phyloP scores from a whole-genome alignment of 1,284 basidiomycete genomes.

The Cryptococcus hybrid region DNA sequence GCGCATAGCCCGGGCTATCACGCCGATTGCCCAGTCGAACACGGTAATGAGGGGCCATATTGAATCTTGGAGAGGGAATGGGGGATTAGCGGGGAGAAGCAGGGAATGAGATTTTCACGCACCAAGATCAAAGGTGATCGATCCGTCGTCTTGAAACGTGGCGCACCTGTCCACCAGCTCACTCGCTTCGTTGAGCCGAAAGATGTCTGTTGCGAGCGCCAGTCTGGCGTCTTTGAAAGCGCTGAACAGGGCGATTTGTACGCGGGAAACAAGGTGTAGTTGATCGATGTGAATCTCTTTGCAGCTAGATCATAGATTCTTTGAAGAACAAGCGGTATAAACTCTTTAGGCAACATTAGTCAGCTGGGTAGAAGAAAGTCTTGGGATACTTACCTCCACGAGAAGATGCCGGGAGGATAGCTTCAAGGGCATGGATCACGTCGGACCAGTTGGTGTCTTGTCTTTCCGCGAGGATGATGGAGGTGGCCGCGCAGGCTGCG shows the following conservation, averaged over 20 bases:
- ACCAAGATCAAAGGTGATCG: constrained; percentile 34
- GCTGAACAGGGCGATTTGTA: constrained; percentile 35
- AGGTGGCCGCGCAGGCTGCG: constrained; percentile 21
- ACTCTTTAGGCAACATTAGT: not conserved
- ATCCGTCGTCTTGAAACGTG: constrained; percentile 14
- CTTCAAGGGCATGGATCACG: constrained; percentile 22
- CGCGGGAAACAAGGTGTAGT: constrained; percentile 20
- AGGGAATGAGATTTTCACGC: constrained; percentile 1
- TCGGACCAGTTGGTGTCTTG: constrained; percentile 38
- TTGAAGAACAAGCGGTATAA: not conserved
- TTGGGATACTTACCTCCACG: not conserved
- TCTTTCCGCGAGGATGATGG: constrained; percentile 24
- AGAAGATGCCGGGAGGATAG: not conserved
- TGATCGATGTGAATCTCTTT: constrained; percentile 6
- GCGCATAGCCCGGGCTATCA: constrained; percentile 25
- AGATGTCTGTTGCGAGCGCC: constrained; percentile 25
- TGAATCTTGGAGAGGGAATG: constrained; percentile 17
- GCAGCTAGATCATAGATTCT: constrained; percentile 3
- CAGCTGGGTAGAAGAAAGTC: not conserved
- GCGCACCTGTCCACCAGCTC: constrained; percentile 28
- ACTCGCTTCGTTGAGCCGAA: constrained; percentile 32
- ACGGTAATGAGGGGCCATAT: constrained; percentile 37
- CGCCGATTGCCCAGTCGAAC: constrained; percentile 31
- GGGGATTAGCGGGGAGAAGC: not conserved
- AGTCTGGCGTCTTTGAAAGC: constrained; percentile 19